A percentile compares a stretch with the other conserved stretches of the same genome.
These are phyloP conservation scores for Colletotrichum sp. DNA, from an alignment of 2,329 filamentous ascomycete genomes.

Conservation along the genomic window DNA sequence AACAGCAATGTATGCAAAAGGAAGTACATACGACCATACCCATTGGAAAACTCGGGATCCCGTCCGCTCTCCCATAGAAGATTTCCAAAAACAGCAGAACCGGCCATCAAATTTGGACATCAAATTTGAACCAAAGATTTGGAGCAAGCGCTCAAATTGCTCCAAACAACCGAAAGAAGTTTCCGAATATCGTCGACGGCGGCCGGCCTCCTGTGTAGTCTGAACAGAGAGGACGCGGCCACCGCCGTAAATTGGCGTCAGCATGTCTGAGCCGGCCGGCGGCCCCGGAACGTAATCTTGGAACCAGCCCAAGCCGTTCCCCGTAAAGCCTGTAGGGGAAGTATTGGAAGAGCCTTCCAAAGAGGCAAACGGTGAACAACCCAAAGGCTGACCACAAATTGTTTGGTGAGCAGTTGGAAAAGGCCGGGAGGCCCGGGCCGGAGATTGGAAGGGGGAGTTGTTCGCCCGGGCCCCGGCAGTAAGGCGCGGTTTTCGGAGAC, in stretches of 20 bases:
- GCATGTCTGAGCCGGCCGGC: not conserved
- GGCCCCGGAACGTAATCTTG: not conserved
- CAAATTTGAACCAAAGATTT: not conserved
- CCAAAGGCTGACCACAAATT: not conserved
- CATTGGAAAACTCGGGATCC: not conserved
- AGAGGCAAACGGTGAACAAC: not conserved
- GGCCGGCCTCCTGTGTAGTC: not conserved
- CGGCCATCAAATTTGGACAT: not conserved
- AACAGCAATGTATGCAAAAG: not conserved
- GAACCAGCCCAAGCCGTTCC: not conserved
- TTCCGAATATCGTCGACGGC: not conserved
- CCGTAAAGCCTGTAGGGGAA: not conserved
- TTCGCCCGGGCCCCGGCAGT: not conserved
- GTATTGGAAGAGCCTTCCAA: not conserved
- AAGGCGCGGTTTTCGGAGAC: not conserved
- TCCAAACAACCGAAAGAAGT: not conserved
- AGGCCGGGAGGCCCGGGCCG: not conserved
- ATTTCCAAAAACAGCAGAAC: not conserved
- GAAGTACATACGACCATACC: not conserved
- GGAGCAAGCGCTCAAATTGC: not conserved
- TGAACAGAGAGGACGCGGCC: not conserved
- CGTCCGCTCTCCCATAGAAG: fast-evolving
- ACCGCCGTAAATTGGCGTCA: not conserved
- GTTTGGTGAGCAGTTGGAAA: not conserved
- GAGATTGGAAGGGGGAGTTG: not conserved